Base-by-base conservation (phyloP, 495 filamentous ascomycete genomes). In the Clavariopsis aquatica region DNA sequence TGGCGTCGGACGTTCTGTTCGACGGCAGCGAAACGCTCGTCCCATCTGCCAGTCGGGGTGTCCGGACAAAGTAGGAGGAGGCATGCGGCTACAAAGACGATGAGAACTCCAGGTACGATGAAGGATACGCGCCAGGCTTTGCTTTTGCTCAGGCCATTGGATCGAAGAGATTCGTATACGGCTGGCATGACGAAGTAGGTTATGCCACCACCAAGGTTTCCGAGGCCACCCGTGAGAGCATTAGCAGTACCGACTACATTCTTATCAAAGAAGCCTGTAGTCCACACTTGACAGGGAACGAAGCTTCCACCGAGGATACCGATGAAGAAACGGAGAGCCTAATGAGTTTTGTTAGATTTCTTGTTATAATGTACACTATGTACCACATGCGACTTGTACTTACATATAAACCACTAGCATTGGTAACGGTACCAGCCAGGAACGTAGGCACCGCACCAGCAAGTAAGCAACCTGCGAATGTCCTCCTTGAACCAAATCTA, bases 281-380 rank as follows among this genome's bases (percentile, higher is more conserved):
- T 90, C 93, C 93, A 98, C 8, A 97, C 93, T 69, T 96, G 93
- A 74, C 93, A 97, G 1, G 93, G 93, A 2, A 98, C 93, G 65
- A 98, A 98, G 5, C 84, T 84, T 0, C 89, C 93, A 29, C 93
- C 93, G 1, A 98, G 82, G 58, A 98, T 96, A 36, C 93, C 93
- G 57, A 97, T 83, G 77, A 97, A 97, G 79, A 97, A 96, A 31
- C 93, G 87, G 55, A 93, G 79, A 15, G 87, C 81, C 55, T 92
- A 85, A 24, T 97, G 82, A 0, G 93, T 89, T 5, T 2, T 26
- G 19, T 47, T 19, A 47, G 22, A 47, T 47, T 19, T 19, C 7
- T 17, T n/a, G 22, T 19, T 47, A 17, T 17, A 6, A 6, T 47
- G 15, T 19, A 23, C 22, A 19, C 22, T 8, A 47, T n/a, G 17